Evolutionary conservation across 2,329 filamentous ascomycete species (phyloP).

Genomic region (Diatrype stigma): DNA sequence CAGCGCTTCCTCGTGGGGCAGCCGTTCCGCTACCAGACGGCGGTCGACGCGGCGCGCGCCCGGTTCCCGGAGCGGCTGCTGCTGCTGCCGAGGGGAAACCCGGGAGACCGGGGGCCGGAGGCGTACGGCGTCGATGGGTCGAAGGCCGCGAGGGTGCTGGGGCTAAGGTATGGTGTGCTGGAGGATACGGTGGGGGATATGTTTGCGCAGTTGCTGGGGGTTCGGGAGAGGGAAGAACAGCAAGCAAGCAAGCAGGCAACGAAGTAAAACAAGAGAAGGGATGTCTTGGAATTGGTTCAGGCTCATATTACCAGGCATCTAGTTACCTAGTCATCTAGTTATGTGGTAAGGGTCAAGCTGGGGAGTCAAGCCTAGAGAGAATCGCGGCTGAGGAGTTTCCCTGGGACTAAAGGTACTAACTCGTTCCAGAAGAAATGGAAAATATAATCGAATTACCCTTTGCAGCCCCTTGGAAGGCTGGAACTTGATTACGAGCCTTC

Average conservation of each 20-base stretch:
- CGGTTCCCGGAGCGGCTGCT: constrained; percentile 22
- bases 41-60: constrained; percentile 33
- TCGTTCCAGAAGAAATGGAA: no score
- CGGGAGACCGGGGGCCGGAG: constrained; percentile 26
- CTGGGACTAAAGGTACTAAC: no score
- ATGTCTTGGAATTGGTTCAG: no score
- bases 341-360: no score
- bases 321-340: no score
- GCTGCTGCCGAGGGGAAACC: constrained; percentile 32
- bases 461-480: no score
- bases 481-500: no score
- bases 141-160: constrained; percentile 42
- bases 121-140: constrained; percentile 45
- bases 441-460: no score
- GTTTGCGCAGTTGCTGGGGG: constrained; percentile 8
- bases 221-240: background rate
- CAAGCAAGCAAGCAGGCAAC: background rate
- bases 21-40: constrained; percentile 32
- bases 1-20: constrained; percentile 11
- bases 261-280: no score
- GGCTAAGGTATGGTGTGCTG: constrained; percentile 11
- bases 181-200: constrained; percentile 12
- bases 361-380: no score
- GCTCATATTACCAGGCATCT: no score
- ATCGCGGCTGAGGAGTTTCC: no score